Percentiles rank a stretch among this genome's conserved stretches.
Evolutionary conservation across 495 filamentous ascomycete genomes (phyloP).

Genomic region (Achaetomiella virescens): DNA sequence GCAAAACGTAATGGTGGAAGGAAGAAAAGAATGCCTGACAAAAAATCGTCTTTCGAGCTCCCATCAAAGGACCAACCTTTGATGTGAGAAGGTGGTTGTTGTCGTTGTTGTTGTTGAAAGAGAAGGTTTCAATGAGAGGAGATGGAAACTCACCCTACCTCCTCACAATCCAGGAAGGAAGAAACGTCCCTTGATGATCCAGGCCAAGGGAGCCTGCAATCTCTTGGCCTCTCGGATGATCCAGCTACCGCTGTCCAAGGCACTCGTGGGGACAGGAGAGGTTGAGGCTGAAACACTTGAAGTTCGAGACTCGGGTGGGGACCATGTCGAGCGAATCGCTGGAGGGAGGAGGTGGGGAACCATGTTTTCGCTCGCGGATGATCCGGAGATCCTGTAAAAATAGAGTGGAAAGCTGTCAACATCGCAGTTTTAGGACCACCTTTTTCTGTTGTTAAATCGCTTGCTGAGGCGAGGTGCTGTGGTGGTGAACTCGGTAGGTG

Average conservation of each 20-base stretch:
- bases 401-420: not conserved
- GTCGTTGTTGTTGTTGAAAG: not conserved
- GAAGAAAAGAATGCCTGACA: no score
- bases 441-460: not conserved
- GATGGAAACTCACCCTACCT: no score
- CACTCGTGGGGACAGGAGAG: slow-evolving; percentile 2
- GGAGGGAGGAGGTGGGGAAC: not conserved
- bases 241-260: not conserved
- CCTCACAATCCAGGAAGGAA: not conserved
- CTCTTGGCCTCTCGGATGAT: not conserved
- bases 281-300: slow-evolving; percentile 28
- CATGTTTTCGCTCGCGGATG: not conserved
- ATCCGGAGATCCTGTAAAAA: not conserved
- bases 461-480: not conserved
- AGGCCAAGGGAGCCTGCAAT: slow-evolving; percentile 7
- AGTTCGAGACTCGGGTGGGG: slow-evolving; percentile 21
- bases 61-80: not conserved
- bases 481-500: not conserved
- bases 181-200: slow-evolving; percentile 1
- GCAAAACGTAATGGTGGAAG: not conserved
- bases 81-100: not conserved
- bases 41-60: no score
- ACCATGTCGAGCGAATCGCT: not conserved
- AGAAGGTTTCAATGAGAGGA: not conserved
- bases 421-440: not conserved